Base-by-base conservation (phyloP, 2,329 filamentous ascomycete genomes). In the Colletotrichum liaoningense region DNA sequence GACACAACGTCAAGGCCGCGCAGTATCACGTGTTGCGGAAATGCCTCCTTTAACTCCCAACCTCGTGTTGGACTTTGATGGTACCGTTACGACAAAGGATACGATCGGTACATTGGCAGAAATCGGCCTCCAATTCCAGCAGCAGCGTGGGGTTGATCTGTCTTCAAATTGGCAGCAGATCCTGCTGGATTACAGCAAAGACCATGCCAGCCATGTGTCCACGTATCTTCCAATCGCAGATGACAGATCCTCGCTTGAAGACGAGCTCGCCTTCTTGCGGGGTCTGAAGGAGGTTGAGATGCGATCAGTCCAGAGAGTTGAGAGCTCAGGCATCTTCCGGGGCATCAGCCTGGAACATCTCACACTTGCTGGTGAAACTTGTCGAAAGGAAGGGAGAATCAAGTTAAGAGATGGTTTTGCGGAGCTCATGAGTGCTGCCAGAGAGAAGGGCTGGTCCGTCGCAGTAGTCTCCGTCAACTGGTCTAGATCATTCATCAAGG, bases 61-160 rank as follows among this genome's bases (percentile, higher is more conserved):
- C 74, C 81, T 91, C 54, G 79, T 91, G 46, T 83, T 91, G 24
- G 89, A 91, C 77, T 91, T 91, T 78, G 89, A 91, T 79, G 88
- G 88, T 73, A 91, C 89, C 19, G 89, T 91, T 75, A 90, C 89
- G 22, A 80, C 82, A 14, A 73, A 84, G 35, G 89, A 91, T 80
- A 90, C 88, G 54, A 87, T 90, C 54, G 79, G 80, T 67, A 79
- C 83, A 54, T 83, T 91, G 5, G 87, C 85, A 58, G 76, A 81
- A 22, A 83, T 83, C 28, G 86, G 60, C 85, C 66, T 83, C 88
- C 56, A 76, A 74, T 24, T 80, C 80, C 69, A 77, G 24, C 70
- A 72, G 6, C 74, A 73, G 65, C 77, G 67, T 35, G 78, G 79
- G 52, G 72, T 74, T 35, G 79, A 84, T 54, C 80, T 87, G n/a